These are phyloP conservation scores for Physaria fendleri DNA, from an alignment of 345 rosid genomes.

Conservation along the genomic window DNA sequence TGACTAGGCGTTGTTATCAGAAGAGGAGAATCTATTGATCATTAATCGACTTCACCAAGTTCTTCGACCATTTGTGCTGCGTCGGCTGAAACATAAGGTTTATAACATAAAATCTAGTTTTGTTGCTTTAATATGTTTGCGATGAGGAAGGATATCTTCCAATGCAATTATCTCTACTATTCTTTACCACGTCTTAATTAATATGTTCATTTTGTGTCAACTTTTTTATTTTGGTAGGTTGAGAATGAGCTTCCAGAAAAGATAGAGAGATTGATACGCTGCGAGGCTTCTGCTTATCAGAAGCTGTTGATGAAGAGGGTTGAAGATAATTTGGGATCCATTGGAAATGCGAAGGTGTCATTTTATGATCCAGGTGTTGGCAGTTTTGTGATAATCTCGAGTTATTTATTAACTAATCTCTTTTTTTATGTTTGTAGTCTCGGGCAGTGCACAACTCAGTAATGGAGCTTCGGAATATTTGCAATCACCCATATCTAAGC, in stretches of 20 bases:
- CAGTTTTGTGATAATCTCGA: slow-evolving; percentile 4
- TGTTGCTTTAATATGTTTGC: not conserved
- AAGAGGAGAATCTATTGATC: slow-evolving; percentile 89
- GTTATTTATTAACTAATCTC: slow-evolving; percentile 35
- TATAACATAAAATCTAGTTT: slow-evolving; percentile 32
- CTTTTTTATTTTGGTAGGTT: slow-evolving; percentile 43
- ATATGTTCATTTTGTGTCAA: slow-evolving; percentile 37
- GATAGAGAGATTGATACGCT: slow-evolving; percentile 83
- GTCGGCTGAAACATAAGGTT: slow-evolving; percentile 91
- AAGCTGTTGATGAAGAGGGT: slow-evolving; percentile 92
- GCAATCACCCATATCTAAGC: slow-evolving; percentile 91
- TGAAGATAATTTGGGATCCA: slow-evolving; percentile 84
- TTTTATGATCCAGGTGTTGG: not conserved
- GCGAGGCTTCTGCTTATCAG: slow-evolving; percentile 95
- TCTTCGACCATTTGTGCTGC: slow-evolving; percentile 91
- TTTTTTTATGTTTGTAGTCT: slow-evolving; percentile 36
- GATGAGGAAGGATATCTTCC: not conserved
- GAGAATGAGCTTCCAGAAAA: slow-evolving; percentile 87
- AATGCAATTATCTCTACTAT: not conserved
- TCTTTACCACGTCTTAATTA: not conserved
- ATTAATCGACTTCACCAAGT: slow-evolving; percentile 96
- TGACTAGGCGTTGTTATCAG: slow-evolving; percentile 76
- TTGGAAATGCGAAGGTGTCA: slow-evolving; percentile 86
- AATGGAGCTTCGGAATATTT: slow-evolving; percentile 90
- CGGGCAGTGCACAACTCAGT: slow-evolving; percentile 93